Base-by-base conservation (phyloP, 129 eudicot species). In the Flaveria robusta region DNA sequence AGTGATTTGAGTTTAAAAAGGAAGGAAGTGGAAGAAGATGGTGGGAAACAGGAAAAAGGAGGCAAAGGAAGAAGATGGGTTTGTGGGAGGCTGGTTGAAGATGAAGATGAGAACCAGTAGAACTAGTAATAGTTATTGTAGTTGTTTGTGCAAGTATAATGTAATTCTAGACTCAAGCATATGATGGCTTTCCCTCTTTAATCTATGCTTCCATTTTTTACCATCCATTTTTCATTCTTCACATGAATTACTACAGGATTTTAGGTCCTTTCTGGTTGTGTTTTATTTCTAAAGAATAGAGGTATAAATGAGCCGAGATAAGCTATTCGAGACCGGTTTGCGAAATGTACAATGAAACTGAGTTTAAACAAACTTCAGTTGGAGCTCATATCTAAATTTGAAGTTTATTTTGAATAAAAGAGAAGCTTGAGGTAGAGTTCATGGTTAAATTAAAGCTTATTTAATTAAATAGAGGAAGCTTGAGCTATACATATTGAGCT, bases 1-100 rank as follows among this genome's bases (percentile, higher is more conserved):
- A 68, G 76, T 52, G 72, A 78, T 81, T 68, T 76, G 74, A 78
- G 77, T 34, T 42, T 68, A 47, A 68, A 58, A 69, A 52, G 11
- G 54, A 73, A 72, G 76, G 68, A 69, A 74, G 83, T 65, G 83
- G 77, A 78, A 74, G 41, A 41, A 72, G 49, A 68, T 45, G 68
- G 68, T 70, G 71, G 63, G 45, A 72, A 79, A 62, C 79, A 69
- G 39, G 78, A 84, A 70, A 79, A 27, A 15, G 70, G 59, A 67
- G 69, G 23, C 42, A 74, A 64, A 72, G 76, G 82, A n/a, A 90
- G 92, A 83, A 88, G 86, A 76, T 93, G 98, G 98, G 88, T 93
- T 71, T 81, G 93, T 34, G 98, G 98, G 80, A 87, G 87, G 85
- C 20, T 63, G 82, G 96, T 93, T 47, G 97, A 93, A 78, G 92